Evolutionary conservation across 805 yeast species (phyloP).

Genomic region (Wickerhamomyces mucosus): DNA sequence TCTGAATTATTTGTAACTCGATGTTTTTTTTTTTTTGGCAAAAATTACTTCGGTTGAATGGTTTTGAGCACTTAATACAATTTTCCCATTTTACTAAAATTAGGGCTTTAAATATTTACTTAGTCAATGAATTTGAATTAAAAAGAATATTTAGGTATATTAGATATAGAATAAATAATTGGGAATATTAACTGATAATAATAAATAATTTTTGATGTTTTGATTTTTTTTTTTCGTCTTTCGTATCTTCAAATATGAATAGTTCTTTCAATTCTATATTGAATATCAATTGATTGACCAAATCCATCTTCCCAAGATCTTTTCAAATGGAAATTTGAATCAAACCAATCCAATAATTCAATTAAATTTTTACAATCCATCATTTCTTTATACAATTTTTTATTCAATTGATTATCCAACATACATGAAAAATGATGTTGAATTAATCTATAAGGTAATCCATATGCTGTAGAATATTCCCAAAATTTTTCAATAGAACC

Average conservation of each 20-base stretch:
- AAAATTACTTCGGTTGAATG: no score
- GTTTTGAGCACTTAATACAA: no score
- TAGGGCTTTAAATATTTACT: no score
- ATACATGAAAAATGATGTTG: slow-evolving; percentile 88
- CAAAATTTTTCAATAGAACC: slow-evolving; percentile 76
- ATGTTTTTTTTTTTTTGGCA: no score
- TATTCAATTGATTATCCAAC: slow-evolving; percentile 50
- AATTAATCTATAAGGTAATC: slow-evolving; percentile 72
- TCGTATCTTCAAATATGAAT: slow-evolving; percentile 20
- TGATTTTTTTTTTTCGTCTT: no score
- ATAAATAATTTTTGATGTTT: no score
- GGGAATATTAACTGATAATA: no score
- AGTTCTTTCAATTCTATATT: slow-evolving; percentile 23
- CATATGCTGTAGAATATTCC: slow-evolving; percentile 70
- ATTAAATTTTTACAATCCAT: slow-evolving; percentile 50
- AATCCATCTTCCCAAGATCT: slow-evolving; percentile 64
- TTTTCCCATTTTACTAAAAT: no score
- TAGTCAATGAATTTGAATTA: no score
- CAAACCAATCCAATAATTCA: slow-evolving; percentile 79
- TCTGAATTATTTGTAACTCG: no score
- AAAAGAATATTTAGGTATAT: no score
- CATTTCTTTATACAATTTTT: slow-evolving; percentile 45
- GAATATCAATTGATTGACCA: slow-evolving; percentile 43
- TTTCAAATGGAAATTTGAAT: slow-evolving; percentile 51
- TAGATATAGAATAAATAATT: no score